Evolutionary conservation across 306 rosid species (phyloP).

Genomic region (Crotalaria pallida): DNA sequence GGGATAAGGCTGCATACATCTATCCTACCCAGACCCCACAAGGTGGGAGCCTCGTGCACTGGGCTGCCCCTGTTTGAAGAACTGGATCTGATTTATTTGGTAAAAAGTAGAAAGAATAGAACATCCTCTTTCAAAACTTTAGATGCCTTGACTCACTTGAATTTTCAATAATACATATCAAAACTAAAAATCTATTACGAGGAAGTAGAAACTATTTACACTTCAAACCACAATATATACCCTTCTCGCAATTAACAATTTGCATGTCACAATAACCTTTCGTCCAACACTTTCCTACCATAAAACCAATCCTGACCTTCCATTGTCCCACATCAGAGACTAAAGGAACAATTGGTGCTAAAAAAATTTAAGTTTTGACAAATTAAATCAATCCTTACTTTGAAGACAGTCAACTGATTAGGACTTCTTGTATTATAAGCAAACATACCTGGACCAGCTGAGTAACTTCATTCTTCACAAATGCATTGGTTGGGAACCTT

Average conservation of each 20-base stretch:
- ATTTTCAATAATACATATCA: not conserved
- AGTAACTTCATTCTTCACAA: constrained; percentile 78
- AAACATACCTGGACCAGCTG: constrained; percentile 78
- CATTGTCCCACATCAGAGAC: not conserved
- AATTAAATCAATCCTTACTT: not conserved
- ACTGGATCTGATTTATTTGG: not conserved
- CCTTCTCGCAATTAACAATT: not conserved
- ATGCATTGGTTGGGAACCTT: constrained; percentile 77
- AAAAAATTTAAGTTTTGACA: constrained; percentile 4
- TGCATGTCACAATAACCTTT: not conserved
- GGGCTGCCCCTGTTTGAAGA: no score
- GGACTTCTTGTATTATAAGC: not conserved
- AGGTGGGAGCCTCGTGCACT: no score
- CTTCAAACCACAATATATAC: not conserved
- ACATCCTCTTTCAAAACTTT: not conserved
- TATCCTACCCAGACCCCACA: no score
- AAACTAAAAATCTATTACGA: not conserved
- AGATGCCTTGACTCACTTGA: not conserved
- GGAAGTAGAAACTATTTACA: not conserved
- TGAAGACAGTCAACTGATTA: constrained; percentile 14
- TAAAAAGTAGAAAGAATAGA: not conserved
- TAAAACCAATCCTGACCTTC: not conserved
- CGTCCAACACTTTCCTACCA: not conserved
- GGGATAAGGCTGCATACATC: no score
- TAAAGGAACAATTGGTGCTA: not conserved